These are phyloP conservation scores for Albophoma yamanashiensis DNA, from an alignment of 2,329 filamentous ascomycete genomes.

Conservation along the genomic window DNA sequence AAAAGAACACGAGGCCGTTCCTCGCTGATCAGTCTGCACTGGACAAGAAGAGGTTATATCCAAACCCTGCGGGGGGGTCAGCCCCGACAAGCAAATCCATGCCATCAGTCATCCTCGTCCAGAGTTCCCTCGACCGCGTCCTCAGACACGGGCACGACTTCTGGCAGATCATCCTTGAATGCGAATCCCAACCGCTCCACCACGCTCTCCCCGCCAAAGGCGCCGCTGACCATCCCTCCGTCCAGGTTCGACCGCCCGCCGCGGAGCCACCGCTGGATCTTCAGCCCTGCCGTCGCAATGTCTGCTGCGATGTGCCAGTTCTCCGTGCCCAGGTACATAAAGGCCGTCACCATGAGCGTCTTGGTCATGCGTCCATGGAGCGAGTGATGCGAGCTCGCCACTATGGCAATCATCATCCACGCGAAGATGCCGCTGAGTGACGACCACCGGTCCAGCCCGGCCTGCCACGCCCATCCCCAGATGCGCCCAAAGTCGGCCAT, in stretches of 20 bases:
- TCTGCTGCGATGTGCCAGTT: constrained; percentile 34
- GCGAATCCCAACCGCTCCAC: constrained; percentile 16
- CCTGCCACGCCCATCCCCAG: constrained; percentile 36
- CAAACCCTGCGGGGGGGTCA: background rate
- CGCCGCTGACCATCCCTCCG: constrained; percentile 5
- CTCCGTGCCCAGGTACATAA: constrained; percentile 35
- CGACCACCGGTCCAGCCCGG: constrained; percentile 34
- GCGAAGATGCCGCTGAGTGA: constrained; percentile 35
- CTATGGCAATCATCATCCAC: constrained; percentile 34
- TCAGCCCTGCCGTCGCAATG: constrained; percentile 24
- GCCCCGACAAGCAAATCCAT: background rate
- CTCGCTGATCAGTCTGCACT: background rate
- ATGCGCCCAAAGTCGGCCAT: constrained; percentile 28
- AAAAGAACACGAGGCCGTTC: background rate
- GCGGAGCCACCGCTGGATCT: constrained; percentile 31
- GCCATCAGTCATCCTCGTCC: background rate
- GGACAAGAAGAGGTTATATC: background rate
- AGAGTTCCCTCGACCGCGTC: background rate
- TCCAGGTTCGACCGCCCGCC: constrained; percentile 3
- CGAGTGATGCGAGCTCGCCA: constrained; percentile 25
- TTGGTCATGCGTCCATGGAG: constrained; percentile 34
- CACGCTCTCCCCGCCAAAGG: constrained; percentile 10
- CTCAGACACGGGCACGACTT: constrained; percentile 8
- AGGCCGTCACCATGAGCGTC: constrained; percentile 29
- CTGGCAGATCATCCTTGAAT: constrained; percentile 12